These are phyloP conservation scores for Nicotiana tabacum DNA, from an alignment of 257 asterid genomes.

Conservation along the genomic window DNA sequence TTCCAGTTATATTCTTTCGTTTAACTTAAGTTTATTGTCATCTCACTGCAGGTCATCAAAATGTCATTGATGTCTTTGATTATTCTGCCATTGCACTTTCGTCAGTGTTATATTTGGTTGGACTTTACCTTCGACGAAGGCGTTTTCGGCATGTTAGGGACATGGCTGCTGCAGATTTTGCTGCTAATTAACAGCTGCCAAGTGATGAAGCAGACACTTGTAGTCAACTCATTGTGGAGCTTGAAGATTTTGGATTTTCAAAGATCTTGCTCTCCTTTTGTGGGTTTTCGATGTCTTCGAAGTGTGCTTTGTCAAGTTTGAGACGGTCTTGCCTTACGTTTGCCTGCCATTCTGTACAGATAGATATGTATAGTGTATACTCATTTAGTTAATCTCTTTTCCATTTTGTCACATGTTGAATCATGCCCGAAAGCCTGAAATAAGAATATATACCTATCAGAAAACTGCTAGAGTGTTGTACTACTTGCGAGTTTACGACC, in stretches of 20 bases:
- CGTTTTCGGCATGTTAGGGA: constrained; percentile 46
- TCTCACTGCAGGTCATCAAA: constrained; percentile 42
- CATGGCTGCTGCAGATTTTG: constrained; percentile 28
- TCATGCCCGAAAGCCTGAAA: neutral
- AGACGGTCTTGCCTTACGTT: neutral
- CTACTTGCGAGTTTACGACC: neutral
- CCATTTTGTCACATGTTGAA: neutral
- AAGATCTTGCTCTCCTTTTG: neutral
- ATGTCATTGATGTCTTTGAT: constrained; percentile 47
- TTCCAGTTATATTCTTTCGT: neutral
- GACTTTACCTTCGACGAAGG: constrained; percentile 44
- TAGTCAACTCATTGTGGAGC: neutral
- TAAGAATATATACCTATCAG: neutral
- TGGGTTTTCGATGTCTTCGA: neutral
- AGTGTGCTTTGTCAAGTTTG: neutral
- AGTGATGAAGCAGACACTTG: neutral
- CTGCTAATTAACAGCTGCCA: neutral
- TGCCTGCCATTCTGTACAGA: neutral
- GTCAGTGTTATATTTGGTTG: constrained; percentile 37
- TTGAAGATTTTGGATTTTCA: neutral
- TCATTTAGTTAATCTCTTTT: neutral
- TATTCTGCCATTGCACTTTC: constrained; percentile 49
- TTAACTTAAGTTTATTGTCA: neutral
- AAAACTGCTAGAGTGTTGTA: neutral
- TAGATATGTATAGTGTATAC: constrained; percentile 1